These are phyloP conservation scores for Blastobotrys illinoisensis DNA, from an alignment of 1,139 yeast genomes.

Conservation along the genomic window DNA sequence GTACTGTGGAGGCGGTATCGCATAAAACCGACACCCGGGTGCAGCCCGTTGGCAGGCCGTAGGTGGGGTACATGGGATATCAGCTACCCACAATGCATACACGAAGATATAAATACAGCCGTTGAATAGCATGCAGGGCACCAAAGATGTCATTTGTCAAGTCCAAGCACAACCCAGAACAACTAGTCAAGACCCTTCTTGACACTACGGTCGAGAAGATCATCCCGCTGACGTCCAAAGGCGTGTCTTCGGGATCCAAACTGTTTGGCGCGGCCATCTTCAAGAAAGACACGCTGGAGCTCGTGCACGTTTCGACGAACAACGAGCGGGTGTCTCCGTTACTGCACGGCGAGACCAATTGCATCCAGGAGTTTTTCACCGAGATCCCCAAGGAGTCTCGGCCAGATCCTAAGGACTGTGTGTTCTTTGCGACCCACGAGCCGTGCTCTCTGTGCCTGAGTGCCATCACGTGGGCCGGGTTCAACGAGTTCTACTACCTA, in stretches of 20 bases:
- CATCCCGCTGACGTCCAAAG: constrained; percentile 17
- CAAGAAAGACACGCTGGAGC: constrained; percentile 15
- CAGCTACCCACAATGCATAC: too few relatives aligned
- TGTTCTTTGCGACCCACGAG: constrained; percentile 23
- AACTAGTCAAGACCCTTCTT: constrained; percentile 6
- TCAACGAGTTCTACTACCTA: constrained; percentile 21
- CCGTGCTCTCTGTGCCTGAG: constrained; percentile 23
- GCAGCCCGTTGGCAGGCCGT: not conserved
- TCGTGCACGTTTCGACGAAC: constrained; percentile 19
- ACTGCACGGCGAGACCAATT: constrained; percentile 21
- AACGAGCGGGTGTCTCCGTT: constrained; percentile 17
- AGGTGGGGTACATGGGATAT: too few relatives aligned
- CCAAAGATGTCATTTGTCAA: not conserved
- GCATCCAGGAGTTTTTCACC: constrained; percentile 18
- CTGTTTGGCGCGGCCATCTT: constrained; percentile 23
- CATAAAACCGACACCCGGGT: not conserved
- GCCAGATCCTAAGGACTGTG: constrained; percentile 18
- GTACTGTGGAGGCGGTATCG: not conserved
- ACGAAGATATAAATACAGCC: too few relatives aligned
- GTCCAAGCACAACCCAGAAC: not conserved
- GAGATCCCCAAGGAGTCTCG: constrained; percentile 14
- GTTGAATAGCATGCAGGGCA: too few relatives aligned
- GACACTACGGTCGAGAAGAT: constrained; percentile 18
- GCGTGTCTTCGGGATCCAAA: constrained; percentile 17
- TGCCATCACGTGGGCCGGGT: constrained; percentile 24